Percentiles rank a stretch among this genome's conserved stretches.
phyloP scores from a whole-genome alignment of 768 basidiomycete genomes.

The Pseudohyphozyma bogoriensis region DNA sequence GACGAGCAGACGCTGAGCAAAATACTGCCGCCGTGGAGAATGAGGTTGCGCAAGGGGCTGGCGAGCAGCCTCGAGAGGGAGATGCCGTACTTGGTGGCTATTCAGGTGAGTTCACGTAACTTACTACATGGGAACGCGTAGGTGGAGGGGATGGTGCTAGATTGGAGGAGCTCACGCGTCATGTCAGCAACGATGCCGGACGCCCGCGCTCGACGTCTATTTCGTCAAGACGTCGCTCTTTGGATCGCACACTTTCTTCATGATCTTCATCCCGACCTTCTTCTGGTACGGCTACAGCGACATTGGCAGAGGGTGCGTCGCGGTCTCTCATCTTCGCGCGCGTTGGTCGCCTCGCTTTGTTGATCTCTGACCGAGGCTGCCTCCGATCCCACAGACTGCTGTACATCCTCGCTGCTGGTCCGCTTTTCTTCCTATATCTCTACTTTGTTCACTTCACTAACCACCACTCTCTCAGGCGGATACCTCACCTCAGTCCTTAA shows the following conservation, averaged over 20 bases:
- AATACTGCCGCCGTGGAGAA: neutral
- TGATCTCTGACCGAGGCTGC: neutral
- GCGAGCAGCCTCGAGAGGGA: neutral
- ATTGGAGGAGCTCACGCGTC: neutral
- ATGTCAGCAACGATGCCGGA: neutral
- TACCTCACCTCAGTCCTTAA: slow-evolving; percentile 75
- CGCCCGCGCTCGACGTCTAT: neutral
- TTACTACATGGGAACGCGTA: neutral
- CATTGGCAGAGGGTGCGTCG: slow-evolving; percentile 60
- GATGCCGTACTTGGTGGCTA: neutral
- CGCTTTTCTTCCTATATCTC: slow-evolving; percentile 43
- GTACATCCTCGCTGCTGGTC: slow-evolving; percentile 24
- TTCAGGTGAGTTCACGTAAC: slow-evolving; percentile 5
- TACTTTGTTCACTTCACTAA: slow-evolving; percentile 52
- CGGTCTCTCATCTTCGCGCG: neutral
- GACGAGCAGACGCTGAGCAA: neutral
- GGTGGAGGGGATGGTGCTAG: neutral
- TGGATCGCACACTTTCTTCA: slow-evolving; percentile 75
- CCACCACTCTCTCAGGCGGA: slow-evolving; percentile 48
- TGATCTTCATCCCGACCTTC: slow-evolving; percentile 70
- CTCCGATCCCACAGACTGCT: slow-evolving; percentile 3
- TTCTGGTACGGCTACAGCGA: slow-evolving; percentile 78
- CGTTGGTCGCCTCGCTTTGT: neutral
- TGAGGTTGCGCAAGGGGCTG: neutral
- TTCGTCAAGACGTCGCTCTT: slow-evolving; percentile 63